Percentiles rank a stretch among this genome's conserved stretches.
phyloP scores from a whole-genome alignment of 768 basidiomycete species.

The Mycena crocata region DNA sequence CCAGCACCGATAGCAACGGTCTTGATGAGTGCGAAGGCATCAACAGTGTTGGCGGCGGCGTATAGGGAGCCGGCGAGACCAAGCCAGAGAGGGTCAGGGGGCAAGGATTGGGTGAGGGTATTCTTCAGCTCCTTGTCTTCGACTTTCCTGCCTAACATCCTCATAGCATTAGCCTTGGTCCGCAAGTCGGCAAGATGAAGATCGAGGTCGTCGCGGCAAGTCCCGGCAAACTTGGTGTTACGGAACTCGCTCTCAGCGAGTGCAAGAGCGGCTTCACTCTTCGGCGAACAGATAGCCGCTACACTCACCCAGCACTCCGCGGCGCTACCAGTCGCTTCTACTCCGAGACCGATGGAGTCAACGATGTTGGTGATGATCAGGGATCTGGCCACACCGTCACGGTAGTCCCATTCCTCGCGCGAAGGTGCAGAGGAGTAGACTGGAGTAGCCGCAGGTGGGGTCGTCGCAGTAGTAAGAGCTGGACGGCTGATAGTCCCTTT shows the following conservation, averaged over 20 bases:
- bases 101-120: constrained; percentile 5
- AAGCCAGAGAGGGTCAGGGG: constrained; percentile 6
- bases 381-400: constrained; percentile 12
- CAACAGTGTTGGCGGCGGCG: background rate
- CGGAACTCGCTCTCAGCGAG: constrained; percentile 17
- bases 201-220: constrained; percentile 11
- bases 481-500: constrained; percentile 17
- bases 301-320: constrained; percentile 18
- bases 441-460: constrained; percentile 5
- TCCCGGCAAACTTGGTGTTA: constrained; percentile 7
- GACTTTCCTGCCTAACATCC: constrained; percentile 1
- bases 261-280: constrained; percentile 21
- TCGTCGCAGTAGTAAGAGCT: background rate
- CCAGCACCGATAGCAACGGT: constrained; percentile 4
- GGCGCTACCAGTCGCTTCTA: constrained; percentile 17
- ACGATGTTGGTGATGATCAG: constrained; percentile 12
- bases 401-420: constrained; percentile 18
- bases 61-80: constrained; percentile 15
- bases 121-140: constrained; percentile 19
- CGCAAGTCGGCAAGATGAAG: background rate
- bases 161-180: constrained; percentile 8
- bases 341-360: constrained; percentile 17
- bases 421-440: constrained; percentile 14
- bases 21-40: constrained; percentile 7
- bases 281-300: background rate